These are phyloP conservation scores for Dendrobium chrysotoxum DNA, from an alignment of 106 monocot species.

Conservation along the genomic window DNA sequence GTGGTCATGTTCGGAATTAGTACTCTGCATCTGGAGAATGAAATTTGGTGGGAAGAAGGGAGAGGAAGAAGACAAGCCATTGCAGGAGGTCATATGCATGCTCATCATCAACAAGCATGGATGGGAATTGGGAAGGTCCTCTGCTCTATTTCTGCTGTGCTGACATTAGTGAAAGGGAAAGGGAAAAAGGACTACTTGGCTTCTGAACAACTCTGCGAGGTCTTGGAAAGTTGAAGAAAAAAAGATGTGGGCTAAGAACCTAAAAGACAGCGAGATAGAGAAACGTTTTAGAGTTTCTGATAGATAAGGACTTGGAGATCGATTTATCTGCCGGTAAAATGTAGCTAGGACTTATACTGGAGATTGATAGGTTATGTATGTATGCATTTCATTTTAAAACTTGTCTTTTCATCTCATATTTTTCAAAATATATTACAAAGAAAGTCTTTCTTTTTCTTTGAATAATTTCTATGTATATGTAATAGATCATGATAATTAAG, in stretches of 20 bases:
- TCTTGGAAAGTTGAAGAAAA: neutral
- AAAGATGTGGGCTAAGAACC: neutral
- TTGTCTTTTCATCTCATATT: too few relatives aligned
- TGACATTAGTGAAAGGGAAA: slow-evolving; percentile 6
- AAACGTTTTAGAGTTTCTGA: neutral
- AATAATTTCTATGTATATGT: too few relatives aligned
- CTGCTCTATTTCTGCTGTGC: neutral
- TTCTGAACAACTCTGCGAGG: neutral
- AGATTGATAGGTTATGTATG: too few relatives aligned
- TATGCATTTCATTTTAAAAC: too few relatives aligned
- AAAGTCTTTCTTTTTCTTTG: too few relatives aligned
- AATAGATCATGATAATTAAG: too few relatives aligned
- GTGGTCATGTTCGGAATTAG: neutral
- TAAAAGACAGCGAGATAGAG: neutral
- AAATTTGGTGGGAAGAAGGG: slow-evolving; percentile 68
- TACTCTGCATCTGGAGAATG: slow-evolving; percentile 55
- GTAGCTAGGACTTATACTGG: too few relatives aligned
- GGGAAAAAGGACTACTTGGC: neutral
- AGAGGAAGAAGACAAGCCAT: slow-evolving; percentile 34
- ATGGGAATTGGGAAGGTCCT: neutral
- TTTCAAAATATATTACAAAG: too few relatives aligned
- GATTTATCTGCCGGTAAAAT: too few relatives aligned
- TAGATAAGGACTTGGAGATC: neutral
- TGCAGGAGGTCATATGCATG: slow-evolving; percentile 33
- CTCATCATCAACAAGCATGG: slow-evolving; percentile 6